Evolutionary conservation across 257 asterid genomes (phyloP).

Genomic region (Solanum pimpinellifolium): DNA sequence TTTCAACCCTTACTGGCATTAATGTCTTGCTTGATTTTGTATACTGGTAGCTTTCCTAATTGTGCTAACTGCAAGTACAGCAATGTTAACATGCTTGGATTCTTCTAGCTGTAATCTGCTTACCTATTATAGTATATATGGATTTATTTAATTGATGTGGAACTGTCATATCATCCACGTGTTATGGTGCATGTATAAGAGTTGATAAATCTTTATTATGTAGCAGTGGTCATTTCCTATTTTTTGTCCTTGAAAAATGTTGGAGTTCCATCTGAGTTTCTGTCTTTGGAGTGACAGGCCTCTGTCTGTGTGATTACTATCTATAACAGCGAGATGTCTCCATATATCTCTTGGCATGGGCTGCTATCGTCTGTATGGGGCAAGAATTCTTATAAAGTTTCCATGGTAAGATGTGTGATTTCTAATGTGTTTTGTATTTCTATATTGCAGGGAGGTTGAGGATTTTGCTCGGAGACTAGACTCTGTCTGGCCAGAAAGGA

Average conservation of each 20-base stretch:
- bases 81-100: not conserved
- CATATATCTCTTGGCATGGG: not conserved
- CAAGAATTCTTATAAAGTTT: not conserved
- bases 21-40: not conserved
- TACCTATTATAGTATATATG: not conserved
- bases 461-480: conserved; percentile 42
- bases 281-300: not conserved
- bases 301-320: not conserved
- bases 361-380: not conserved
- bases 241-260: not conserved
- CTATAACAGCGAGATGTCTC: not conserved
- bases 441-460: conserved; percentile 31
- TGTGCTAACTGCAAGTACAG: not conserved
- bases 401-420: not conserved
- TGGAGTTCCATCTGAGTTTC: not conserved
- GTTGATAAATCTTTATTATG: not conserved
- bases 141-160: not conserved
- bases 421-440: not conserved
- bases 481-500: conserved; percentile 40
- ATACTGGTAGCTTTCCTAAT: not conserved
- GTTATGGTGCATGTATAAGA: not conserved
- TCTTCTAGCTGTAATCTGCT: not conserved
- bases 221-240: not conserved
- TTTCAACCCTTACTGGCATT: not conserved
- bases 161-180: not conserved